A percentile compares a stretch with the other conserved stretches of the same genome.
Evolutionary conservation across 2,329 filamentous ascomycete genomes (phyloP).

Genomic region (Paraphaeosphaeria sporulosa): DNA sequence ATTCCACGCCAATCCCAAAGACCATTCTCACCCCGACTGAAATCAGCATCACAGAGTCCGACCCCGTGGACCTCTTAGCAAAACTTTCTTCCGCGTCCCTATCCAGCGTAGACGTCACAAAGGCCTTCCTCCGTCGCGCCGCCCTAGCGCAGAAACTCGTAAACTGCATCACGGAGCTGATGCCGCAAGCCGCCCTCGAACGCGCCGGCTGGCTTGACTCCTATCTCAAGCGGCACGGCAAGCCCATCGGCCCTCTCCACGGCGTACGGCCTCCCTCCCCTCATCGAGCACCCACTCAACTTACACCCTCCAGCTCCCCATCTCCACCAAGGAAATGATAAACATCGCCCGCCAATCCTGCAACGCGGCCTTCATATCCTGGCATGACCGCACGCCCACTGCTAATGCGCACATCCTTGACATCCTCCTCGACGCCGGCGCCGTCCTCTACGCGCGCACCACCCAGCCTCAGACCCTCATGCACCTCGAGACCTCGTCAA

Average conservation of each 20-base stretch:
- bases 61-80: slow-evolving; percentile 53
- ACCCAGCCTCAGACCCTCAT: slow-evolving; percentile 64
- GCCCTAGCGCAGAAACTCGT: slow-evolving; percentile 61
- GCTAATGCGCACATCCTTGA: slow-evolving; percentile 29
- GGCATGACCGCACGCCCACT: slow-evolving; percentile 35
- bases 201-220: slow-evolving; percentile 30
- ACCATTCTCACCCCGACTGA: slow-evolving; percentile 57
- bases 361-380: slow-evolving; percentile 60
- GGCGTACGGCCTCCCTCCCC: too few relatives aligned
- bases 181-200: slow-evolving; percentile 30
- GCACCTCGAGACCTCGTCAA: slow-evolving; percentile 60
- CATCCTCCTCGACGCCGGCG: slow-evolving; percentile 49
- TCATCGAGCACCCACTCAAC: too few relatives aligned
- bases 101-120: slow-evolving; percentile 55
- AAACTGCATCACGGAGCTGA: slow-evolving; percentile 62
- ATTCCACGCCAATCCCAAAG: slow-evolving; percentile 57
- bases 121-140: slow-evolving; percentile 64
- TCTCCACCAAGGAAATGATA: slow-evolving; percentile 60
- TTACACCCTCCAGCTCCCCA: too few relatives aligned
- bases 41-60: slow-evolving; percentile 58
- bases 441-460: slow-evolving; percentile 62
- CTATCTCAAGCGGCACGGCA: slow-evolving; percentile 43
- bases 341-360: slow-evolving; percentile 56
- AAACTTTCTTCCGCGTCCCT: slow-evolving; percentile 55
- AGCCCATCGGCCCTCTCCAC: slow-evolving; percentile 54